These are phyloP conservation scores for Exophiala calicioides DNA, from an alignment of 2,329 filamentous ascomycete genomes.

Conservation along the genomic window DNA sequence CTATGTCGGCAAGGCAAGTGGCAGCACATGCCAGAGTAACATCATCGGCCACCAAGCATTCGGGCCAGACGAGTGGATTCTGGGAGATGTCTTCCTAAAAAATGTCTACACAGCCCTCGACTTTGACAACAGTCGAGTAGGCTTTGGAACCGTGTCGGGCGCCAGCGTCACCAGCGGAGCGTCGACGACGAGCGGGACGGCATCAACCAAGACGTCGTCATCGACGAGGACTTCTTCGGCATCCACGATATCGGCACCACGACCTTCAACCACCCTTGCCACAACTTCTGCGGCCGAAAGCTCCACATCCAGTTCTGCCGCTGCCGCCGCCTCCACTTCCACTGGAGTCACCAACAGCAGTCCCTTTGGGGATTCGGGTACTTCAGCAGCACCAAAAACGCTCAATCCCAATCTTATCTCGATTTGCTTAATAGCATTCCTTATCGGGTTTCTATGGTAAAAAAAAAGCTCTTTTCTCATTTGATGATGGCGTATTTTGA, in stretches of 20 bases:
- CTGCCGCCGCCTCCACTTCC: conserved; percentile 10
- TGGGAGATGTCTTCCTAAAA: conserved; percentile 84
- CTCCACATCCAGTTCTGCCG: conserved; percentile 14
- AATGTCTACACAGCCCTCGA: conserved; percentile 89
- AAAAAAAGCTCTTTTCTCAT: conserved; percentile 5
- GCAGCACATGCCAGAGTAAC: conserved; percentile 61
- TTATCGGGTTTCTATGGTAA: conserved; percentile 20
- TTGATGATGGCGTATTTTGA: too few species aligned
- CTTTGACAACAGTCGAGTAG: conserved; percentile 56
- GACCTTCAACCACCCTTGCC: conserved; percentile 6
- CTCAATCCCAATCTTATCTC: neutral
- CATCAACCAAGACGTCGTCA: conserved; percentile 7
- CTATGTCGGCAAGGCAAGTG: conserved; percentile 57
- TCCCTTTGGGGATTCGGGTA: conserved; percentile 19
- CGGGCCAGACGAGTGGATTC: conserved; percentile 65
- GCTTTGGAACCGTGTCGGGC: conserved; percentile 28
- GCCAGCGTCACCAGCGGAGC: conserved; percentile 52
- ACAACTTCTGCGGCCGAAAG: conserved; percentile 6
- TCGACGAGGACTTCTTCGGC: conserved; percentile 7
- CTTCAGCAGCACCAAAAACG: neutral
- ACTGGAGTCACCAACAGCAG: conserved; percentile 15
- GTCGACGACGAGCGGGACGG: conserved; percentile 38
- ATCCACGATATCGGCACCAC: conserved; percentile 4
- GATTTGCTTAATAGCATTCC: conserved; percentile 11
- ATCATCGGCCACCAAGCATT: conserved; percentile 73